Base-by-base conservation (phyloP, 306 rosid genomes). In the Dryas octopetala region DNA sequence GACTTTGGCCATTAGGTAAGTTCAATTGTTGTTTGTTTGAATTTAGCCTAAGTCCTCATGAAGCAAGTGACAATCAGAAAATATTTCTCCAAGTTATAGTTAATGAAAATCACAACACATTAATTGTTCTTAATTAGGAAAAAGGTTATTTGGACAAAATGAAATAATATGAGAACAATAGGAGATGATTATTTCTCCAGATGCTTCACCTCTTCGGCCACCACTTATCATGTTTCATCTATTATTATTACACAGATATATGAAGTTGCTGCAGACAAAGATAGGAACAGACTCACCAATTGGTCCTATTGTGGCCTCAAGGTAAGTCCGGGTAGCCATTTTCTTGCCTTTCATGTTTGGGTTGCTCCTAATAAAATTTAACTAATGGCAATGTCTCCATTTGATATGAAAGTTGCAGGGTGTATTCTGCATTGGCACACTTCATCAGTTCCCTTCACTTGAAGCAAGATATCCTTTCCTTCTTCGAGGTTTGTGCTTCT, bases 391-490 rank as follows among this genome's bases (percentile, higher is more conserved):
- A 6, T 59, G 45, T 66, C 82, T 46, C 74, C 75, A 43, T 81
- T 13, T 73, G 76, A 40, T 80, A 59, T 62, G 78, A 43, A 44
- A 77, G 58, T 74, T 23, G 43, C 91, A 89, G 98, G 87, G 49
- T 91, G 61, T 84, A 74, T 78, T 81, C 83, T 52, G 88, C 88
- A 63, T 72, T 91, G 87, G 80, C 91, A 78, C 70, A 66, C 76
- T 81, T 88, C 76, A 77, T 88, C 83, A 80, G 84, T 74, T 64
- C 84, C 79, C 91, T 91, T 82, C 81, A 84, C 75, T 45, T 81
- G 86, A 93, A 93, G 86, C 84, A 78, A 67, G 91, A 93, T 80
- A 78, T 88, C 77, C 79, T 88, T 73, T 74, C 79, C 75, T 79
- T 91, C 43, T 9, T 83, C 32, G 79, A 85, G 89, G 89, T 85